Evolutionary conservation across 192 early-diverging fungal species (phyloP).

Genomic region (Obelidium mucronatum): DNA sequence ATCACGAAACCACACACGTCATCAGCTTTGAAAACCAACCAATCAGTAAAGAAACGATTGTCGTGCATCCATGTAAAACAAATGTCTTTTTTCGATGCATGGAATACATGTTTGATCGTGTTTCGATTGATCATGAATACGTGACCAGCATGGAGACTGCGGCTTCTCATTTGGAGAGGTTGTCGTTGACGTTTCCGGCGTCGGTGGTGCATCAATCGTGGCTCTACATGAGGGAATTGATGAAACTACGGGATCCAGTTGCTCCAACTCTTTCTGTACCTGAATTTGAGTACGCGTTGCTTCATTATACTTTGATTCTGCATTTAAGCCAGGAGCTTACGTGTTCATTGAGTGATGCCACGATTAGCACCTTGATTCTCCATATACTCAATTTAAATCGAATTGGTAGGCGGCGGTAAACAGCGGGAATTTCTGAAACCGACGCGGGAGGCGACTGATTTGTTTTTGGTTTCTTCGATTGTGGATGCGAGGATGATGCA

Average conservation of each 20-base stretch:
- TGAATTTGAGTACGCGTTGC: neutral
- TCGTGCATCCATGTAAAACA: neutral
- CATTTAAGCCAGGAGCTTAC: neutral
- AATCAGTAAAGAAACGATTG: neutral
- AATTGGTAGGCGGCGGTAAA: neutral
- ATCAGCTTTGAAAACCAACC: neutral
- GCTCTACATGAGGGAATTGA: neutral
- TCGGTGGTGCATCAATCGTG: neutral
- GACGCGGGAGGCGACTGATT: no score
- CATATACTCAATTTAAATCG: neutral
- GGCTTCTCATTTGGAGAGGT: no score
- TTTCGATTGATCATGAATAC: no score
- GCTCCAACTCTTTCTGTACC: neutral
- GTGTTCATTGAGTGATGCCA: neutral
- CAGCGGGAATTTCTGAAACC: neutral
- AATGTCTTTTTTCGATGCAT: neutral
- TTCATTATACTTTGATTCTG: neutral
- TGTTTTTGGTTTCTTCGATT: neutral
- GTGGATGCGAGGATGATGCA: neutral
- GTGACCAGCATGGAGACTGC: no score
- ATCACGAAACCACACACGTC: neutral
- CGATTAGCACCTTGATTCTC: neutral
- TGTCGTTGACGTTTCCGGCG: neutral
- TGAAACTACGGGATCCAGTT: no score
- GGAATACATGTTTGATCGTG: neutral